Percentiles rank a stretch among this genome's conserved stretches.
Conservation (phyloP, 2,329 filamentous ascomycete species). For the Arthrobotrys pseudoclavata region DNA sequence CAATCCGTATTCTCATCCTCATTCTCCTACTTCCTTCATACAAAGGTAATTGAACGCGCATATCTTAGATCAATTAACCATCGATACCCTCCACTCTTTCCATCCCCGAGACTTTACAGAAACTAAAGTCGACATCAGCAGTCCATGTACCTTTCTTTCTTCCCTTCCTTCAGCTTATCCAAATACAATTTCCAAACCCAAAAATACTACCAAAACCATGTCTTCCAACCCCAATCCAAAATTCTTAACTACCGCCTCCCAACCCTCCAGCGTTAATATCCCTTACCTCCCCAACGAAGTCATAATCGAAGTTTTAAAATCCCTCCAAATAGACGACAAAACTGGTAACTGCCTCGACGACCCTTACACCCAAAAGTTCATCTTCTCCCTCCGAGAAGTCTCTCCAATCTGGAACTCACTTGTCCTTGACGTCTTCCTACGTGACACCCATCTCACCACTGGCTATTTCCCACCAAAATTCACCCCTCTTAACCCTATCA, state of each 20-base stretch:
- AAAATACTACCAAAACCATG: background rate
- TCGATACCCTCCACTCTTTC: too few relatives aligned
- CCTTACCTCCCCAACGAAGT: constrained; percentile 33
- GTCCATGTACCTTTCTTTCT: too few relatives aligned
- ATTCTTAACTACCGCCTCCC: too few relatives aligned
- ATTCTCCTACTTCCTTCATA: too few relatives aligned
- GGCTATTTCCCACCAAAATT: constrained; percentile 21
- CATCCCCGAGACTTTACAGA: too few relatives aligned
- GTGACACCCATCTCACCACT: constrained; percentile 2
- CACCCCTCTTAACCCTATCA: background rate
- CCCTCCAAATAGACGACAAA: background rate
- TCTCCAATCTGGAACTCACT: background rate
- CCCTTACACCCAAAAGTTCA: background rate
- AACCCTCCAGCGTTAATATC: background rate
- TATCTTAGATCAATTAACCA: too few relatives aligned
- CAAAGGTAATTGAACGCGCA: too few relatives aligned
- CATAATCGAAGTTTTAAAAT: background rate
- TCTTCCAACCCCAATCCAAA: too few relatives aligned
- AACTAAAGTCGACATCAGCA: too few relatives aligned
- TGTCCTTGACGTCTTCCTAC: constrained; percentile 1
- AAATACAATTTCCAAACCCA: too few relatives aligned
- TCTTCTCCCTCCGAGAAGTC: background rate
- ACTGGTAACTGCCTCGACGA: constrained; percentile 21
- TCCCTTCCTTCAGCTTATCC: too few relatives aligned
- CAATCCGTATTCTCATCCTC: too few relatives aligned